Percentiles rank a stretch among this genome's conserved stretches.
Conservation (phyloP, 2,329 filamentous ascomycete genomes). For the Lanzia echinophila region DNA sequence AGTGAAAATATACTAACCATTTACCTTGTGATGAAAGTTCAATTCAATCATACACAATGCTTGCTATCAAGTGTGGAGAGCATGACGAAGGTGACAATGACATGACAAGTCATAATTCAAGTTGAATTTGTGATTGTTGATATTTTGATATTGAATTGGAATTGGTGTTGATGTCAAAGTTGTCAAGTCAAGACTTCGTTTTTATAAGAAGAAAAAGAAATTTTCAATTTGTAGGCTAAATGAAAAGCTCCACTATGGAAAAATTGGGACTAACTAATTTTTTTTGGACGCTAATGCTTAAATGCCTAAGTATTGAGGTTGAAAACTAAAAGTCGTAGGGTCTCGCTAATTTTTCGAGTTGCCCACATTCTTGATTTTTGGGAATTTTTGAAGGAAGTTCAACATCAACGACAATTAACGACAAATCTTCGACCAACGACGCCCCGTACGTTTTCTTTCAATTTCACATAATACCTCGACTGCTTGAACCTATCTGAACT, state of each 20-base stretch:
- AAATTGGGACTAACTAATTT: not conserved
- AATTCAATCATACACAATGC: no score
- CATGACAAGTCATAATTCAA: no score
- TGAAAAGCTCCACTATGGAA: not conserved
- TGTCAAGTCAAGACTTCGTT: no score
- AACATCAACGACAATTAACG: constrained; percentile 18
- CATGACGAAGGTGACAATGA: no score
- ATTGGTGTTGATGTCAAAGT: no score
- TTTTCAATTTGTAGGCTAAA: not conserved
- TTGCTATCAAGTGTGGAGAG: no score
- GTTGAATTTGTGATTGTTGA: no score
- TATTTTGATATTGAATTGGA: no score
- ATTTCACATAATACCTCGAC: constrained; percentile 8
- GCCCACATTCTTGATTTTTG: constrained; percentile 9
- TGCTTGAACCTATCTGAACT: not conserved
- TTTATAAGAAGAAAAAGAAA: not conserved
- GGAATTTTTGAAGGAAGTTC: constrained; percentile 4
- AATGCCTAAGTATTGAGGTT: constrained; percentile 6
- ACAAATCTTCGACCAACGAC: constrained; percentile 26
- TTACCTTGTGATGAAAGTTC: no score
- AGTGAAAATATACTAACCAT: not conserved
- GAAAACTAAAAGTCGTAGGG: constrained; percentile 20
- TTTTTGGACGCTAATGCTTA: not conserved
- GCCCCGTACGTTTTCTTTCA: constrained; percentile 26
- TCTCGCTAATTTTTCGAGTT: constrained; percentile 17